Evolutionary conservation across 371 early-diverging fungal species (phyloP).

Genomic region (Basidiobolus meristosporus): DNA sequence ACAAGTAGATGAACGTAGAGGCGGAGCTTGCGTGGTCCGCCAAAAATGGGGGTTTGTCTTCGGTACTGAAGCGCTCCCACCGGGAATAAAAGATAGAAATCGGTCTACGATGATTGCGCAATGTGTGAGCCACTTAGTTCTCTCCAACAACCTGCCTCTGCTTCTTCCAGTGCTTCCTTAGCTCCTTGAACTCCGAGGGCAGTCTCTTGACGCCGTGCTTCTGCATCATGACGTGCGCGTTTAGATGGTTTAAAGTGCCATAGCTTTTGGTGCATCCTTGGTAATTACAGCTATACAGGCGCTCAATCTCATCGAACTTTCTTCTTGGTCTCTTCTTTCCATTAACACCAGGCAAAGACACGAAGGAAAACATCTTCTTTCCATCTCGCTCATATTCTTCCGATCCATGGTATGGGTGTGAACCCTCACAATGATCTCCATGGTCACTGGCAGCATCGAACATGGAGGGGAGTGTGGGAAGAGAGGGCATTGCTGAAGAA

Average conservation of each 20-base stretch:
- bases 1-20: no score
- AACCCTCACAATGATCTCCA: no score
- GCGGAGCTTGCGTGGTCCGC: no score
- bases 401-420: no score
- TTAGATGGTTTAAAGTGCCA: conserved; percentile 52
- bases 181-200: conserved; percentile 37
- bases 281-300: conserved; percentile 39
- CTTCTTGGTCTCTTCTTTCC: conserved; percentile 48
- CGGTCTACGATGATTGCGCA: background rate
- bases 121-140: conserved; percentile 11
- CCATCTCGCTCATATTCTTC: no score
- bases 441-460: no score
- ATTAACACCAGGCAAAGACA: conserved; percentile 32
- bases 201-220: conserved; percentile 28
- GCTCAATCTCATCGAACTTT: conserved; percentile 46
- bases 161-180: conserved; percentile 19
- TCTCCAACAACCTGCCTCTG: conserved; percentile 17
- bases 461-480: no score
- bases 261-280: conserved; percentile 40
- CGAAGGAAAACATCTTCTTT: conserved; percentile 14
- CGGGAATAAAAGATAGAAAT: no score
- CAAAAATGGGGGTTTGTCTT: no score
- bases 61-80: no score
- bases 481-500: no score
- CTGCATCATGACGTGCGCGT: conserved; percentile 53